Base-by-base conservation (phyloP, 148 eudicot genomes). In the Salicornia ramosissima region DNA sequence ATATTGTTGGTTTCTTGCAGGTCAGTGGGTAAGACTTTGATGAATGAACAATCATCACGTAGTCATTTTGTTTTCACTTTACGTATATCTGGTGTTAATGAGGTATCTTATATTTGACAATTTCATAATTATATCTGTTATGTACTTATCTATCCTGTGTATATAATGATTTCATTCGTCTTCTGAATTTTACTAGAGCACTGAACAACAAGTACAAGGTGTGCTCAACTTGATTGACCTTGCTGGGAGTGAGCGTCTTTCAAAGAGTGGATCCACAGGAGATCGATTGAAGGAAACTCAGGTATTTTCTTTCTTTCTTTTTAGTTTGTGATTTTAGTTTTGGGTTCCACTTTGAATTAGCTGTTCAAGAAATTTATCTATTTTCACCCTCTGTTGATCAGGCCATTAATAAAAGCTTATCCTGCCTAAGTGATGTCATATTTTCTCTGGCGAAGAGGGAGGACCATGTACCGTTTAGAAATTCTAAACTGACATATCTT, bases 21-120 rank as follows among this genome's bases (percentile, higher is more conserved):
- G 81, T 88, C 99, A 36, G 97, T 90, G 16, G 99, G 99, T 33
- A 94, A 82, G 86, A 94, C 99, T 42, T 76, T 88, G 74, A 88
- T 94, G 96, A 94, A 94, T 73, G 99, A 94, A 78, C 92, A 94
- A 67, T 94, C 99, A 43, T 94, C 99, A 14, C 90, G 99, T 80
- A 90, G 97, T 70, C 99, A 94, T 75, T 94, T 94, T 76, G 99
- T 94, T 53, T 94, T 90, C 82, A 90, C 97, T 46, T 68, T 94
- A 65, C 82, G 97, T 47, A 94, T 94, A 76, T 82, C 83, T 50
- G 99, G 99, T 75, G 82, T 90, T 31, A 94, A 94, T 57, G 97
- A 94, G 97, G 99, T 90, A 85, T 39, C 25, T 51, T 31, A 40
- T 10, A 19, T 13, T 60, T 13, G 5, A 29, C n/a, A 10, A 46